Percentiles rank a stretch among this genome's conserved stretches.
Conservation (phyloP, 768 basidiomycete genomes). For the Naganishia vaughanmartiniae region DNA sequence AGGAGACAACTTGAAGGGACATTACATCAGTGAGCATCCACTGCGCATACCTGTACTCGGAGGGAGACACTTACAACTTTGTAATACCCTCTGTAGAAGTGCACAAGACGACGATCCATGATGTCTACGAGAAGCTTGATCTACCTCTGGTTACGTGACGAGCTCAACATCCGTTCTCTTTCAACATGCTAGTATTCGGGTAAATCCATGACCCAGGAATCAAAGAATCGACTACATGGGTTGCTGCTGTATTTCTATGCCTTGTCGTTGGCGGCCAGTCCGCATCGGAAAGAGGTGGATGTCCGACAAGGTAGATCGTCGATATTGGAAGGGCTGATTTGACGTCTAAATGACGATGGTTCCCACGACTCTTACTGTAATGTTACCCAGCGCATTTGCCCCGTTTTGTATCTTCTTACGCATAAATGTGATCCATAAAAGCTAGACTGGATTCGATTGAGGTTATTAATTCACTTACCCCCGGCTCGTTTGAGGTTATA, state of each 20-base stretch:
- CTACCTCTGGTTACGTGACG: constrained; percentile 5
- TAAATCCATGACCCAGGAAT: background rate
- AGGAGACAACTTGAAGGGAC: constrained; percentile 31
- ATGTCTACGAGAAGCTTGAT: background rate
- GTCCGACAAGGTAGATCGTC: background rate
- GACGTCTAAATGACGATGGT: background rate
- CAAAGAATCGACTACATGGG: background rate
- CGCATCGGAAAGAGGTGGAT: background rate
- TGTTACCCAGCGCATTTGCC: background rate
- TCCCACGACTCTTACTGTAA: background rate
- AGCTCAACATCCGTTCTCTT: background rate
- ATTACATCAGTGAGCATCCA: constrained; percentile 28
- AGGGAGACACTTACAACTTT: background rate
- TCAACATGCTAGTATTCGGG: background rate
- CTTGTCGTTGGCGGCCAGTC: background rate
- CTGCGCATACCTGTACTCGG: no score
- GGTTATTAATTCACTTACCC: no score
- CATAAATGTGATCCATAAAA: background rate
- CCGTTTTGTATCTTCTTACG: background rate
- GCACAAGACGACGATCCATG: constrained; percentile 18
- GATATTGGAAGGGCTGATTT: background rate
- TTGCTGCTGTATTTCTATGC: background rate
- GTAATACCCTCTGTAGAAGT: background rate
- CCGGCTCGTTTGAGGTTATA: no score
- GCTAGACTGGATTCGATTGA: no score